Evolutionary conservation across 176 grass and related monocot genomes (phyloP).

Genomic region (Raddia guianensis): DNA sequence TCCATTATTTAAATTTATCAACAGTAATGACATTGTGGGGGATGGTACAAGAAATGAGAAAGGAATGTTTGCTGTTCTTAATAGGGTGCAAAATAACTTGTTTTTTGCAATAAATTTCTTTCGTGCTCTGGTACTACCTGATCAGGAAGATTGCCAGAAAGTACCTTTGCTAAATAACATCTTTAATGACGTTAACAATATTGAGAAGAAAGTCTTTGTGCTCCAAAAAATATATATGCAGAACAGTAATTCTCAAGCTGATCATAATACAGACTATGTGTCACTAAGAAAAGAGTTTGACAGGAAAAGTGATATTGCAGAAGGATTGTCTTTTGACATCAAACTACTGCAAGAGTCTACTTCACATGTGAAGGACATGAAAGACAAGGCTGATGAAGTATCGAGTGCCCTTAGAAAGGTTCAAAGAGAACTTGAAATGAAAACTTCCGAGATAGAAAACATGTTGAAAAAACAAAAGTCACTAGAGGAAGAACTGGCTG

Average conservation of each 20-base stretch:
- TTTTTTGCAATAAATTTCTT: constrained; percentile 14
- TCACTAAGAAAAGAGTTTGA: constrained; percentile 66
- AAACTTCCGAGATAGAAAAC: constrained; percentile 54
- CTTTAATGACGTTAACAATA: constrained; percentile 25
- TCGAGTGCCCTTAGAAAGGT: constrained; percentile 46
- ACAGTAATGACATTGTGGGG: constrained; percentile 1
- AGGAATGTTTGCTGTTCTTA: constrained; percentile 18
- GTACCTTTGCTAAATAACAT: constrained; percentile 6
- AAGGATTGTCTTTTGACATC: constrained; percentile 83
- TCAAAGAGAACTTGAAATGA: constrained; percentile 63
- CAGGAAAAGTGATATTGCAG: constrained; percentile 66
- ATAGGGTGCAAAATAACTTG: constrained; percentile 28
- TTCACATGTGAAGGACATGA: constrained; percentile 60
- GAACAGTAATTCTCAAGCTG: constrained; percentile 10
- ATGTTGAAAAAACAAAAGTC: constrained; percentile 55
- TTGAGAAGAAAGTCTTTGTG: constrained; percentile 29
- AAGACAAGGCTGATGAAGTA: constrained; percentile 61
- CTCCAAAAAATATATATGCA: constrained; percentile 16
- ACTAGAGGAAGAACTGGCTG: constrained; percentile 60
- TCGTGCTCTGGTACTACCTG: constrained; percentile 28
- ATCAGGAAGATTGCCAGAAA: constrained; percentile 16
- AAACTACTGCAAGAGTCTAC: constrained; percentile 82
- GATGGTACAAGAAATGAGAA: constrained; percentile 36
- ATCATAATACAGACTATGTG: constrained; percentile 37
- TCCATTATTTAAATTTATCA: constrained; percentile 21